These are phyloP conservation scores for Eucalyptus shirleyi DNA, from an alignment of 345 rosid genomes.

Conservation along the genomic window DNA sequence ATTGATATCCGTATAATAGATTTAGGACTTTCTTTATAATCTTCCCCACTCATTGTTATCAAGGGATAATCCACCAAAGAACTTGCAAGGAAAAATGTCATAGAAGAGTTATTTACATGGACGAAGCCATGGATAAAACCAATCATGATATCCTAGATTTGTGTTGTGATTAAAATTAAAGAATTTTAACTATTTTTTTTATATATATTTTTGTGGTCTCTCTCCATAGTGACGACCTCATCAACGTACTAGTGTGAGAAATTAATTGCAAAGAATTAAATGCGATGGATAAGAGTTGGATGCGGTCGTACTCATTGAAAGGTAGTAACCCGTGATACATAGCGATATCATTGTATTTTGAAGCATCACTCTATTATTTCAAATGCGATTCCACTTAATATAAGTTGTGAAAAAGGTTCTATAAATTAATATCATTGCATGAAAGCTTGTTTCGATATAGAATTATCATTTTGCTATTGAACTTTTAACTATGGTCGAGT, in stretches of 20 bases:
- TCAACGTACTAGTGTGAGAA: not conserved
- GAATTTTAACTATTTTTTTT: not conserved
- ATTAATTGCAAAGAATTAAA: not conserved
- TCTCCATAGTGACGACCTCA: not conserved
- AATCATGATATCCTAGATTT: not conserved
- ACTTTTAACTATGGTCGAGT: not conserved
- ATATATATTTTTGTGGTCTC: not conserved
- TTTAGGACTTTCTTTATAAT: not conserved
- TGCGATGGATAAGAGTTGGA: not conserved
- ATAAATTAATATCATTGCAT: not conserved
- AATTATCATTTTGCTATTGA: not conserved
- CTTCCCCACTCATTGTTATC: not conserved
- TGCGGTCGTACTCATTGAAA: not conserved
- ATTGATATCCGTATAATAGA: not conserved
- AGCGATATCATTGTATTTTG: not conserved
- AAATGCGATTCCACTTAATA: not conserved
- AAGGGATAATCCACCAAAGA: not conserved
- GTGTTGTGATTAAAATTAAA: not conserved
- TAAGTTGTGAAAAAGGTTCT: not conserved
- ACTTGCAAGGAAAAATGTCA: not conserved
- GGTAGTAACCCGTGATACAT: not conserved
- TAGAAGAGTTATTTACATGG: not conserved
- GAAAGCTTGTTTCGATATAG: not conserved
- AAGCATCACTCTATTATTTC: not conserved
- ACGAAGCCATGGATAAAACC: fast-evolving